Evolutionary conservation across 371 early-diverging fungal species (phyloP), one percentile per base, ranked within the genome.

Genomic region (Smittium culicis): DNA sequence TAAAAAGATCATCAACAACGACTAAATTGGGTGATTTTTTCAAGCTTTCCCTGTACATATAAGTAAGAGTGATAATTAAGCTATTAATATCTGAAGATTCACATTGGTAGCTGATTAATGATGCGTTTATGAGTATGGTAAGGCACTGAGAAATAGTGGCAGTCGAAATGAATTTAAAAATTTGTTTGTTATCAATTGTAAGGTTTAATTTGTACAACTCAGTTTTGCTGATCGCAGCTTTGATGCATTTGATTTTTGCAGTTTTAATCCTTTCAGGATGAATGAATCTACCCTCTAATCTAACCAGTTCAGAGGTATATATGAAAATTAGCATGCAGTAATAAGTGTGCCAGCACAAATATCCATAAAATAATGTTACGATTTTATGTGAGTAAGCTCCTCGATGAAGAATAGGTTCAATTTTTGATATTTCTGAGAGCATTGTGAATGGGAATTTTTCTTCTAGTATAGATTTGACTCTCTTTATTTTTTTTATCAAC

Each of bases 191-290:
- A 11, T 45, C 45, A 45, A 20, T 5, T 11, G 5, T 45, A 45
- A 20, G 20, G 45, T 45, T 45, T 25, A 8, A 57, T 25, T 57
- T 27, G 5, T n/a, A 57, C 25, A 57, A 57, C 25, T 57, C 27
- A 5, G 25, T 5, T 27, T 57, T 14, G 11, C 25, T 25, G 25
- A 57, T 57, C 5, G 57, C 57, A 20, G 57, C 57, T 57, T 57
- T 57, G 14, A 27, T 27, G 25, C 57, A 57, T 57, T 57, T 25
- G 5, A 27, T n/a, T 27, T 57, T 57, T 11, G 57, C 57, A n/a
- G 57, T 25, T 25, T 57, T 57, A n/a, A 57, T 57, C 25, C 57
- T 57, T 57, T 25, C 57, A 20, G 57, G 57, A 25, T n/a, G 57
- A 57, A 57, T 57, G 5, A n/a, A n/a, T 16, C n/a, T 11, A 5